These are phyloP conservation scores for Neospora caninum DNA, from an alignment of 169 alveolate genomes.

Conservation along the genomic window DNA sequence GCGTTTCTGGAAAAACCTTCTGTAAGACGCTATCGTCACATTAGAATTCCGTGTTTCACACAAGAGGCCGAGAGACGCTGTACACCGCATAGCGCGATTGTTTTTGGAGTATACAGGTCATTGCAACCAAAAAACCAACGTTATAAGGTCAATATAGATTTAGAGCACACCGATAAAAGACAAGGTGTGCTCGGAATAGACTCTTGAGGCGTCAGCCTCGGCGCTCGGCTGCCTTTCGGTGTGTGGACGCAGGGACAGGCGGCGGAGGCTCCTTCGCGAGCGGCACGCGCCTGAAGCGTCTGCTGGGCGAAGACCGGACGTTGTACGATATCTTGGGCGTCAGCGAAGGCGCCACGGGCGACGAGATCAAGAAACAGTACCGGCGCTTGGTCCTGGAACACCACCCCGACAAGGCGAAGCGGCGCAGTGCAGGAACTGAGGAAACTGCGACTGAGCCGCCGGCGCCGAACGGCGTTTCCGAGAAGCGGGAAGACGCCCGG, in stretches of 20 bases:
- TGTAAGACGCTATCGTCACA: no score
- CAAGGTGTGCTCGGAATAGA: no score
- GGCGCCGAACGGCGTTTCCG: neutral
- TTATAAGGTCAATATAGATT: no score
- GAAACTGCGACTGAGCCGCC: neutral
- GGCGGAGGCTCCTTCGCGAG: conserved; percentile 46
- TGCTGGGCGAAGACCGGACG: conserved; percentile 48
- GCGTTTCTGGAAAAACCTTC: no score
- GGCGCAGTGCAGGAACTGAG: neutral
- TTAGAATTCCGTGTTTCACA: no score
- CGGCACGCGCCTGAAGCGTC: conserved; percentile 25
- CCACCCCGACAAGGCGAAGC: conserved; percentile 70
- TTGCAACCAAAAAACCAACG: no score
- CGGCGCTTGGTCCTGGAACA: conserved; percentile 59
- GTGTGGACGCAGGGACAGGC: neutral
- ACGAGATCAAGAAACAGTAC: conserved; percentile 65
- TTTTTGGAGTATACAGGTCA: no score
- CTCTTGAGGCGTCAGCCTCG: no score
- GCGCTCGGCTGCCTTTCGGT: no score
- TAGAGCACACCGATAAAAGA: no score
- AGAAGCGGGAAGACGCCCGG: neutral
- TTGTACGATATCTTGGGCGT: conserved; percentile 61
- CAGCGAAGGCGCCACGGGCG: conserved; percentile 46
- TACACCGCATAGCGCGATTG: no score
- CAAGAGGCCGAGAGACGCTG: no score